phyloP scores from a whole-genome alignment of 345 rosid genomes.

The Eucalyptus regnans region DNA sequence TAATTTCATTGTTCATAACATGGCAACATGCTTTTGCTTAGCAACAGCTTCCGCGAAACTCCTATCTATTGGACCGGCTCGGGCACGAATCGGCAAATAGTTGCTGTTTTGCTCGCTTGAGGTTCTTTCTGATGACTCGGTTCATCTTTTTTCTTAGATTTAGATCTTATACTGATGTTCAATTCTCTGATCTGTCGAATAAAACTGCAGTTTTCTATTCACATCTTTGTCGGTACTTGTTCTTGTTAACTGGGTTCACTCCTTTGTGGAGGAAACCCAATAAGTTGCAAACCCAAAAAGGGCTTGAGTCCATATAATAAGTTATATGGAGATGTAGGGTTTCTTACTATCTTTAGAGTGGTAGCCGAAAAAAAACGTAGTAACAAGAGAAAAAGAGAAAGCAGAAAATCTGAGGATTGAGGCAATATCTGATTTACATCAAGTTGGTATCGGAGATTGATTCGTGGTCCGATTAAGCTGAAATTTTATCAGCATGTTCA shows the following conservation, averaged over 20 bases:
- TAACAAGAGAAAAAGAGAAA: no score
- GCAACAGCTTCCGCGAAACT: neutral
- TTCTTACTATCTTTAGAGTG: no score
- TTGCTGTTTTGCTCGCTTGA: neutral
- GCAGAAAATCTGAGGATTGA: no score
- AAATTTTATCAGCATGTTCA: no score
- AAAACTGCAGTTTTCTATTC: neutral
- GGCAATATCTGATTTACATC: no score
- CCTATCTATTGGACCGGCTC: neutral
- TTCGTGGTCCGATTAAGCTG: no score
- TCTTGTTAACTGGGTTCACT: neutral
- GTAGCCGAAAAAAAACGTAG: no score
- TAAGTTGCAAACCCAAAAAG: no score
- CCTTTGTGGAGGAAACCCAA: no score
- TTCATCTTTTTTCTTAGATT: neutral
- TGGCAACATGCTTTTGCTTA: neutral
- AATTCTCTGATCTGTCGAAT: neutral
- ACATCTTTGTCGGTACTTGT: neutral
- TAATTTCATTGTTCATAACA: neutral
- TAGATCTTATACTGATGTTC: neutral
- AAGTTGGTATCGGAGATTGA: rapidly evolving
- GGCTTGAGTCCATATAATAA: no score
- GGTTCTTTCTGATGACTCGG: neutral
- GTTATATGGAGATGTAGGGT: no score
- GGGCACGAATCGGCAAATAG: neutral